These are phyloP conservation scores for Scutellaria minor DNA, from an alignment of 257 asterid species.

Conservation along the genomic window DNA sequence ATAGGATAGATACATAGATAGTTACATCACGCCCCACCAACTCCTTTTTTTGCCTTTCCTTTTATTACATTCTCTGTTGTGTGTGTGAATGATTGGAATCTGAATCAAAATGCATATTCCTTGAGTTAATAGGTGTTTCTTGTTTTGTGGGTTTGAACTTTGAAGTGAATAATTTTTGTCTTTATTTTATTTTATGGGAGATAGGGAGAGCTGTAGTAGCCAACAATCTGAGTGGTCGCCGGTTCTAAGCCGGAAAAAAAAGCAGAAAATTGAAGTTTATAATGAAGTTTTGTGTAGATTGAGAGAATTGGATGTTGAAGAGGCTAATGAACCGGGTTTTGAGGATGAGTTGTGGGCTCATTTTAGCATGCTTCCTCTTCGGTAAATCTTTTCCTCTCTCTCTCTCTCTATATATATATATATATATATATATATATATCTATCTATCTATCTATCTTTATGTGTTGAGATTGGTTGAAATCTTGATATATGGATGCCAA, in stretches of 20 bases:
- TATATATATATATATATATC: too few species aligned
- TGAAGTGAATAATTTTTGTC: background rate
- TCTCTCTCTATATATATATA: too few species aligned
- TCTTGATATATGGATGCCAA: background rate
- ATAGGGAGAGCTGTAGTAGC: slow-evolving; percentile 76
- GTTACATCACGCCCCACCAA: slow-evolving; percentile 57
- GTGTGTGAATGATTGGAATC: slow-evolving; percentile 47
- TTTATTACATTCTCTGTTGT: slow-evolving; percentile 34
- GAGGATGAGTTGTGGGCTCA: slow-evolving; percentile 92
- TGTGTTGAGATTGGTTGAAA: background rate
- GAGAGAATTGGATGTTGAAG: slow-evolving; percentile 59
- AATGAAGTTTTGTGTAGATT: slow-evolving; percentile 66
- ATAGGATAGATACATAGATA: slow-evolving; percentile 34
- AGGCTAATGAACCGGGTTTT: slow-evolving; percentile 62
- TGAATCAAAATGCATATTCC: slow-evolving; percentile 75
- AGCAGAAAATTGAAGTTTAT: slow-evolving; percentile 75
- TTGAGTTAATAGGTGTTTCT: slow-evolving; percentile 22
- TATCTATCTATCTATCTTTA: background rate
- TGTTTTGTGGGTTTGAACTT: slow-evolving; percentile 27
- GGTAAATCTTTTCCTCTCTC: slow-evolving; percentile 44
- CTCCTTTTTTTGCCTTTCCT: slow-evolving; percentile 37
- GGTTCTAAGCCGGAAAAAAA: slow-evolving; percentile 55
- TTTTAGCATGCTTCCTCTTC: slow-evolving; percentile 66
- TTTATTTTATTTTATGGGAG: slow-evolving; percentile 61
- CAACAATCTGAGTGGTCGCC: slow-evolving; percentile 74